Evolutionary conservation across 139 green algal genomes (phyloP), one percentile per base, ranked within the genome.

Genomic region (Asterochloris erici): DNA sequence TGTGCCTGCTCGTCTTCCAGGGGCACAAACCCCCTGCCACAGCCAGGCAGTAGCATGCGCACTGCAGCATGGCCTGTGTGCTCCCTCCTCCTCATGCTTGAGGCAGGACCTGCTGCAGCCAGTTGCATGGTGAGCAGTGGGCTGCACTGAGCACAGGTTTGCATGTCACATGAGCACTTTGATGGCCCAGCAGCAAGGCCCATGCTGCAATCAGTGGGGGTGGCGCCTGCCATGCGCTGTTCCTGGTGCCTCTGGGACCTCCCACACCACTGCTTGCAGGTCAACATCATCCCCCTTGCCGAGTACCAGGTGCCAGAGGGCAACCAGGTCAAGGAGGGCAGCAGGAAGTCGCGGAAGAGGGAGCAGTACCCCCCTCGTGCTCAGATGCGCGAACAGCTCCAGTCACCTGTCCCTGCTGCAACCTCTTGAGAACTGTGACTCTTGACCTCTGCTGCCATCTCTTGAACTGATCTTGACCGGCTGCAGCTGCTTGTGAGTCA

Each of bases 251-350:
- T 24, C 14, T 62, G 16, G 14, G 24, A 27, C 10, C 29, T 2
- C 64, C 68, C 28, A 24, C 11, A 60, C 24, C 19, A 81, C 12
- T 71, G 15, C 0, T 60, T 64, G 69, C 84, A 84, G 68, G 89
- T 92, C 27, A 79, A 47, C 15, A 88, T 93, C 23, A 74, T 93
- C n/a, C 79, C 85, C 28, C 81, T 86, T 29, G 81, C 86, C 19
- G 77, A 88, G 19, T 92, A 91, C 81, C 68, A 81, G 76, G 79
- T 89, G 28, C 89, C 89, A 29, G 89, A 90, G 77, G 89, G 87
- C 28, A 84, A 89, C 82, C 78, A 74, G 26, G 24, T 88, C 19
- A 79, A 87, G 81, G 82, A 88, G 54, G 87, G 85, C 79, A 92
- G 88, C 84, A 79, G 89, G 28, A 89, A 83, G 74, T 63, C 68